Percentiles rank a stretch among this genome's conserved stretches.
Evolutionary conservation across 2,329 filamentous ascomycete species (phyloP).

Genomic region (Annulohypoxylon truncatum): DNA sequence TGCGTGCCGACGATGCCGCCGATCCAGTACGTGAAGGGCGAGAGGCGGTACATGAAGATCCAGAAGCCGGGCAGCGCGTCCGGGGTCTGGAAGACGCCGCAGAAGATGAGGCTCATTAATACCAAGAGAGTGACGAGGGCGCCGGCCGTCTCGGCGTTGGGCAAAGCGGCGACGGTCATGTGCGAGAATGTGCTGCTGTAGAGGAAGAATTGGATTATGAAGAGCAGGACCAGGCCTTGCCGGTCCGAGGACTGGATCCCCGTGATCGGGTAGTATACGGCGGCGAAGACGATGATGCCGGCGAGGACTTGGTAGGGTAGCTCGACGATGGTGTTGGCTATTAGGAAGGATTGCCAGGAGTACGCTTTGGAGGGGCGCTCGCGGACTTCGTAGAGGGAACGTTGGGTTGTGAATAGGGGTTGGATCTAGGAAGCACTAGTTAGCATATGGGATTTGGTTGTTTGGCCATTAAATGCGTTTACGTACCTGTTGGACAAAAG

Average conservation of each 20-base stretch:
- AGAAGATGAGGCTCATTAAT: constrained; percentile 12
- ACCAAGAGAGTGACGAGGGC: constrained; percentile 6
- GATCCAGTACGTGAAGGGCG: constrained; percentile 16
- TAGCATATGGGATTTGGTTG: background rate
- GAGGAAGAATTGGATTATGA: constrained; percentile 14
- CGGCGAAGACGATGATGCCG: constrained; percentile 5
- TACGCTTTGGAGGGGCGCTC: constrained; percentile 15
- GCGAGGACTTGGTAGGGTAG: constrained; percentile 11
- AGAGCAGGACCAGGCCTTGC: constrained; percentile 8
- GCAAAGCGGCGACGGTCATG: constrained; percentile 8
- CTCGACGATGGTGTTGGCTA: constrained; percentile 16
- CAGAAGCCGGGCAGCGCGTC: constrained; percentile 11
- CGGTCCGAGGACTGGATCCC: constrained; percentile 8
- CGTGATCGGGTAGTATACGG: constrained; percentile 17
- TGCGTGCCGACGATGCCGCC: constrained; percentile 9
- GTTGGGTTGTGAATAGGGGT: constrained; percentile 15
- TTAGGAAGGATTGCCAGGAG: constrained; percentile 14
- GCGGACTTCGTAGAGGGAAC: constrained; percentile 17
- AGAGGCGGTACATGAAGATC: constrained; percentile 13
- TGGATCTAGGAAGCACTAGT: background rate
- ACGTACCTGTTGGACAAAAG: constrained; percentile 11
- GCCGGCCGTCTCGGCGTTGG: constrained; percentile 10
- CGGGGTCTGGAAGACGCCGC: constrained; percentile 6
- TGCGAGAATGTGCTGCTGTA: constrained; percentile 16
- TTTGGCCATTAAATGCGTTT: background rate